Evolutionary conservation across 352 stramenopile species (phyloP), one percentile per base, ranked within the genome.

Genomic region (Nothophytophthora sp.): DNA sequence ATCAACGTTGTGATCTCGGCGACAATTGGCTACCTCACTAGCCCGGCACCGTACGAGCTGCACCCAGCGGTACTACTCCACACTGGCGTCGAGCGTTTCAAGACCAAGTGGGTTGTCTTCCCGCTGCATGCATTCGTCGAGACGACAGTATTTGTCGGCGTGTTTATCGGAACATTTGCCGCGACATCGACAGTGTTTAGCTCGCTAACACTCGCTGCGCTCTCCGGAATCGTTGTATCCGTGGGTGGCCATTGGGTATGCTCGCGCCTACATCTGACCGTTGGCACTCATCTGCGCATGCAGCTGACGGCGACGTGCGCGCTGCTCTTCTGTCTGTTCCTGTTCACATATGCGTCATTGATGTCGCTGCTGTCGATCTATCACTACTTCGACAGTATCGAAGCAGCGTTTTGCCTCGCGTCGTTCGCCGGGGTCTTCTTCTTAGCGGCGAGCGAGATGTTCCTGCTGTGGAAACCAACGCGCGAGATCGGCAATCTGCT

Each of bases 331-430:
- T 92, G 66, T 36, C 48, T 90, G 33, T 77, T 87, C 18, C 59
- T 92, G 25, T 72, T 92, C 50, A 76, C 72, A 4, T 95, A 88
- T 40, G 70, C 71, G 2, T 86, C 80, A 10, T 75, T 89, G 50
- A 36, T 92, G 22, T 86, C 74, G 8, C 51, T 95, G 12, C 64
- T 87, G 18, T 88, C 69, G 41, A 95, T 95, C 41, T 95, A 95
- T 50, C 77, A 86, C 41, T 81, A 92, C 65, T 90, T 92, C 28
- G 77, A 90, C 43, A 91, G 74, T 41, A 88, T 95, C 46, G 85
- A 95, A 60, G 80, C 84, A 3, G 84, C 85, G 4, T 95, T 95
- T 50, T 90, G 78, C 34, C 47, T 95, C 5, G 82, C 85, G 2
- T 92, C 80, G 4, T 64, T 95, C 4, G 74, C 85, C 13, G 85